Percentiles rank a stretch among this genome's conserved stretches.
Conservation (phyloP, 1,284 basidiomycete genomes). For the Leccinum fallax region DNA sequence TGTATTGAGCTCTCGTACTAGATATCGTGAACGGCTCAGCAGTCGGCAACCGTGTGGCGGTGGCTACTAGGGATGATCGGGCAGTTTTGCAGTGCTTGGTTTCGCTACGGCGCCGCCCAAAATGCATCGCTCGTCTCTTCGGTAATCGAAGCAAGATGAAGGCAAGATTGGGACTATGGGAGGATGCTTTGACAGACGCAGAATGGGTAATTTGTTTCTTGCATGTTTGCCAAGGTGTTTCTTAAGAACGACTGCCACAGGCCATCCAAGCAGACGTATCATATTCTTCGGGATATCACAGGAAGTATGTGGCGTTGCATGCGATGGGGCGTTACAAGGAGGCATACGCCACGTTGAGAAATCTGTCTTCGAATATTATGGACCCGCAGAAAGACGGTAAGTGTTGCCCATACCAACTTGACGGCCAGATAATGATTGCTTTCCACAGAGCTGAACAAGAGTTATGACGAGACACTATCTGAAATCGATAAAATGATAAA, state of each 20-base stretch:
- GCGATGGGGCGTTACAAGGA: not conserved
- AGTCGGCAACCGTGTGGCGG: no score
- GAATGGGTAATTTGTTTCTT: not conserved
- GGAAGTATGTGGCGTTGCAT: conserved; percentile 7
- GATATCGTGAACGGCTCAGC: no score
- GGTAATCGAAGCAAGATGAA: no score
- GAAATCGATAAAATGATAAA: conserved; percentile 1
- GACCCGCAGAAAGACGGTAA: conserved; percentile 3
- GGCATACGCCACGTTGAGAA: not conserved
- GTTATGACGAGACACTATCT: not conserved
- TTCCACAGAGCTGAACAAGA: conserved; percentile 6
- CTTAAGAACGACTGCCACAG: not conserved
- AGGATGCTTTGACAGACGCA: no score
- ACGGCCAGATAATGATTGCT: not conserved
- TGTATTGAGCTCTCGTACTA: no score
- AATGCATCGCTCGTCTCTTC: no score
- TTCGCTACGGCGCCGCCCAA: no score
- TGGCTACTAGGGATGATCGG: no score
- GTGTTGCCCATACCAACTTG: not conserved
- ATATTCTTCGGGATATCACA: conserved; percentile 5
- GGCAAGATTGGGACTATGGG: no score
- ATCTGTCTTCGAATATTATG: no score
- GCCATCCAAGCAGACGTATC: conserved; percentile 8
- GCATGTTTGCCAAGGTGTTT: not conserved
- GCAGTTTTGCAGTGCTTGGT: no score